Evolutionary conservation across 768 basidiomycete species (phyloP).

Genomic region (Glaciozyma antarctica): DNA sequence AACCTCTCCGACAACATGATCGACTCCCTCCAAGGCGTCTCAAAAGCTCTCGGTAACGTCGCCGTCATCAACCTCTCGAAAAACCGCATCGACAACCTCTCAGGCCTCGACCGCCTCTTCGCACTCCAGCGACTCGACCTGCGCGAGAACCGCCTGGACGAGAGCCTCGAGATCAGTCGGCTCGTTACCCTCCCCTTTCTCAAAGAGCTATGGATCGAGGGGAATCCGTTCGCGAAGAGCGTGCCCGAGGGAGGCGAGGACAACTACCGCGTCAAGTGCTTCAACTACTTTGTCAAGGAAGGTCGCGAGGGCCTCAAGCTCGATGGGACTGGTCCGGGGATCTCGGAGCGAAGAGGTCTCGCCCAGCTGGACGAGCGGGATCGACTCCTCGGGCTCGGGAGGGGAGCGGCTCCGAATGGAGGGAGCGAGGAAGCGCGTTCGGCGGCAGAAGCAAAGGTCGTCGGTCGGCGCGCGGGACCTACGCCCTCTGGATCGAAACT

Average conservation of each 20-base stretch:
- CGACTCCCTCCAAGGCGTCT: constrained; percentile 83
- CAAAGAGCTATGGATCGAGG: constrained; percentile 67
- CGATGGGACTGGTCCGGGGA: constrained; percentile 17
- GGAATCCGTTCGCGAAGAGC: constrained; percentile 58
- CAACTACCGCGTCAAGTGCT: constrained; percentile 61
- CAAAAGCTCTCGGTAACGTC: constrained; percentile 67
- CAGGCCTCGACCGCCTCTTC: constrained; percentile 80
- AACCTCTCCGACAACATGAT: constrained; percentile 98
- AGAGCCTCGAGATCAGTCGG: constrained; percentile 74
- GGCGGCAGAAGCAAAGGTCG: constrained; percentile 18
- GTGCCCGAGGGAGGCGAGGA: constrained; percentile 52
- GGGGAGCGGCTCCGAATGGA: not conserved
- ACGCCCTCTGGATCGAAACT: constrained; percentile 2
- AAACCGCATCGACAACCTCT: constrained; percentile 89
- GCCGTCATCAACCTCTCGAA: constrained; percentile 66
- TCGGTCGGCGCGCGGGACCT: constrained; percentile 21
- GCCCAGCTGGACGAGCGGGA: constrained; percentile 5
- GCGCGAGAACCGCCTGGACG: constrained; percentile 65
- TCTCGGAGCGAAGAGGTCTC: constrained; percentile 12
- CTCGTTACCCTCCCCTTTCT: constrained; percentile 71
- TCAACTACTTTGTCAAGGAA: constrained; percentile 75
- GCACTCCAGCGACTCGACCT: constrained; percentile 79
- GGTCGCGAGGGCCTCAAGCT: constrained; percentile 45
- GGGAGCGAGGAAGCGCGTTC: constrained; percentile 3
- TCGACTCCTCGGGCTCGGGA: not conserved